Evolutionary conservation across 1,284 basidiomycete genomes (phyloP).

Genomic region (Rhodotorula glutinis): DNA sequence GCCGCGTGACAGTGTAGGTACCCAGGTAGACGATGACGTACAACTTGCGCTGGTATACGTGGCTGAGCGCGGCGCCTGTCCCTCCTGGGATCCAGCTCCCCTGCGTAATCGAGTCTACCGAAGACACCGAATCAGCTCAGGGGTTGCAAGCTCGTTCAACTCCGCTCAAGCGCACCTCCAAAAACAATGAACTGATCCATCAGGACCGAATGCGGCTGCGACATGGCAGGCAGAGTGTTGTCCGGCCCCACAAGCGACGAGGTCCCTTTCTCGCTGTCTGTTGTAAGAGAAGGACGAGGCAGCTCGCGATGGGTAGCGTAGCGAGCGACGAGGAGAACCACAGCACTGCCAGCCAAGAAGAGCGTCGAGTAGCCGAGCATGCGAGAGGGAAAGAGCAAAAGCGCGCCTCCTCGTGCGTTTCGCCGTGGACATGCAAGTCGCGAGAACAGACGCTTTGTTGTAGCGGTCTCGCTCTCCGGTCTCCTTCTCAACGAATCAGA

Average conservation of each 20-base stretch:
- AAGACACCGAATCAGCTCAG: neutral
- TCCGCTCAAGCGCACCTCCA: slow-evolving; percentile 18
- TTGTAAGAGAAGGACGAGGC: neutral
- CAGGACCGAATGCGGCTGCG: slow-evolving; percentile 1
- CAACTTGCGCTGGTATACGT: slow-evolving; percentile 39
- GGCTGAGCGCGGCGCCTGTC: slow-evolving; percentile 30
- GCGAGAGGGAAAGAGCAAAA: neutral
- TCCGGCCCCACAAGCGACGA: neutral
- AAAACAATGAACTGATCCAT: slow-evolving; percentile 30
- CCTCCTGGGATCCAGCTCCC: slow-evolving; percentile 28
- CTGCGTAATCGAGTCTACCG: slow-evolving; percentile 41
- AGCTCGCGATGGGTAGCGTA: neutral
- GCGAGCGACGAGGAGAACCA: neutral
- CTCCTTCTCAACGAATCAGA: neutral
- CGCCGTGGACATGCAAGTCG: too few relatives aligned
- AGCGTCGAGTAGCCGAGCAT: neutral
- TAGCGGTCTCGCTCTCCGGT: neutral
- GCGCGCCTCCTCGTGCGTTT: too few relatives aligned
- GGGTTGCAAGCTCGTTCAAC: neutral
- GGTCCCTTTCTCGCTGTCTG: neutral
- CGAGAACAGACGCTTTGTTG: neutral
- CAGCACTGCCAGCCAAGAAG: neutral
- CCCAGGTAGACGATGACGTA: slow-evolving; percentile 9
- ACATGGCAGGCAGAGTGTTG: neutral
- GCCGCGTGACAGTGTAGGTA: too few relatives aligned